Conservation (phyloP, 768 basidiomycete species). For the Lyophyllum shimeji region DNA sequence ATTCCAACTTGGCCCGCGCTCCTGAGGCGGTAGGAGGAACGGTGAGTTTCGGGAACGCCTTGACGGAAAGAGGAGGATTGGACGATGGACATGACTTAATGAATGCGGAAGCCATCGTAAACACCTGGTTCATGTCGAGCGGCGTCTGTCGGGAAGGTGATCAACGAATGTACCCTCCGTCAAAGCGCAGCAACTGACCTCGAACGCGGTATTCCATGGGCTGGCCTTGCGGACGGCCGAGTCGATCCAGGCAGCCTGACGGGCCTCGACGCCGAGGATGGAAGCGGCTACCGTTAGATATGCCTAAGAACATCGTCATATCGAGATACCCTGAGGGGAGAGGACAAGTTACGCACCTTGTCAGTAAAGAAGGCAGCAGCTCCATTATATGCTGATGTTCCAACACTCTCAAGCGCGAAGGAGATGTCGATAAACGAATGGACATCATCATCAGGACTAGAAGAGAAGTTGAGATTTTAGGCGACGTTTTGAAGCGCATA, state of each 20-base stretch:
- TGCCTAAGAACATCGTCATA: conserved; percentile 21
- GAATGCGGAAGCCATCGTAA: conserved; percentile 41
- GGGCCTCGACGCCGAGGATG: conserved; percentile 60
- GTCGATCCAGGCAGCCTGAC: conserved; percentile 65
- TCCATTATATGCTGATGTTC: conserved; percentile 59
- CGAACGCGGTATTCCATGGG: conserved; percentile 61
- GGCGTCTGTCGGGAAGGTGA: conserved; percentile 29
- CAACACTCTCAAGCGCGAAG: conserved; percentile 55
- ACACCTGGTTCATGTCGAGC: conserved; percentile 38
- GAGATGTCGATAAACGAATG: conserved; percentile 49
- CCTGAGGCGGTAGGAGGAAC: conserved; percentile 20
- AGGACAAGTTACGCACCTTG: conserved; percentile 24
- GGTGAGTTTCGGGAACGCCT: conserved; percentile 44
- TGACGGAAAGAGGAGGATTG: conserved; percentile 48
- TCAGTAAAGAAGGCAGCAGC: conserved; percentile 45
- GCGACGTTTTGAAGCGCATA: background rate
- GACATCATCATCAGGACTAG: conserved; percentile 44
- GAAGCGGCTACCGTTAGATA: conserved; percentile 55
- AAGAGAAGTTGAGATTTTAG: conserved; percentile 1
- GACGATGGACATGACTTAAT: conserved; percentile 51
- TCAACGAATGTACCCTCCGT: background rate
- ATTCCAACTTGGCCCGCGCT: conserved; percentile 23
- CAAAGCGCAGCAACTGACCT: conserved; percentile 31
- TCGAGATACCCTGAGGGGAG: background rate
- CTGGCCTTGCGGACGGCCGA: conserved; percentile 45